These are phyloP conservation scores for Davidsoniella virescens DNA, from an alignment of 2,329 filamentous ascomycete species.

Conservation along the genomic window DNA sequence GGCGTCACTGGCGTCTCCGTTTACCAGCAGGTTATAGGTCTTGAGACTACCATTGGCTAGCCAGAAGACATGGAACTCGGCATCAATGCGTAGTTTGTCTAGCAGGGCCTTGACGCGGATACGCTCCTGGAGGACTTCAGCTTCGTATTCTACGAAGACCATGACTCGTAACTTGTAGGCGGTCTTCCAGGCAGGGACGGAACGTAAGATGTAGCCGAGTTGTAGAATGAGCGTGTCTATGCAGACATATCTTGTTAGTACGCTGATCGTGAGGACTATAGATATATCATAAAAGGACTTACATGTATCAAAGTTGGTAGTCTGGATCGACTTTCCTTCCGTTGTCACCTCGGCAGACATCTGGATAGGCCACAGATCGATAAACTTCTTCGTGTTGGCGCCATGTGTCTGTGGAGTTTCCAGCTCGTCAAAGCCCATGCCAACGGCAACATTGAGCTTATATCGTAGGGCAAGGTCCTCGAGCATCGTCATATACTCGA, in stretches of 20 bases:
- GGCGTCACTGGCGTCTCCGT: slow-evolving; percentile 43
- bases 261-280: neutral
- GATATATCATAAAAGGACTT: slow-evolving; percentile 21
- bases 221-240: slow-evolving; percentile 65
- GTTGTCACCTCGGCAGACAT: slow-evolving; percentile 73
- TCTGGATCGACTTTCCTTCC: slow-evolving; percentile 51
- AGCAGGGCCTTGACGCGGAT: slow-evolving; percentile 56
- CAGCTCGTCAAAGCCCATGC: slow-evolving; percentile 61
- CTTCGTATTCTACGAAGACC: slow-evolving; percentile 81
- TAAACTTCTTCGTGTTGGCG: slow-evolving; percentile 54
- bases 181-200: slow-evolving; percentile 64
- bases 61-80: slow-evolving; percentile 66
- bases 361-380: slow-evolving; percentile 84
- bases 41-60: slow-evolving; percentile 56
- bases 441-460: slow-evolving; percentile 71
- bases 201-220: slow-evolving; percentile 68
- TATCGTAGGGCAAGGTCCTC: slow-evolving; percentile 66
- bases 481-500: slow-evolving; percentile 64
- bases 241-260: slow-evolving; percentile 12
- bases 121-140: slow-evolving; percentile 64
- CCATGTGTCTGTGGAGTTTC: slow-evolving; percentile 48
- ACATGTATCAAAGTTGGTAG: slow-evolving; percentile 85
- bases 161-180: slow-evolving; percentile 58
- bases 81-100: slow-evolving; percentile 68
- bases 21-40: slow-evolving; percentile 64